Base-by-base conservation (phyloP, 2,329 filamentous ascomycete species). In the Atkinsonella hypoxylon region DNA sequence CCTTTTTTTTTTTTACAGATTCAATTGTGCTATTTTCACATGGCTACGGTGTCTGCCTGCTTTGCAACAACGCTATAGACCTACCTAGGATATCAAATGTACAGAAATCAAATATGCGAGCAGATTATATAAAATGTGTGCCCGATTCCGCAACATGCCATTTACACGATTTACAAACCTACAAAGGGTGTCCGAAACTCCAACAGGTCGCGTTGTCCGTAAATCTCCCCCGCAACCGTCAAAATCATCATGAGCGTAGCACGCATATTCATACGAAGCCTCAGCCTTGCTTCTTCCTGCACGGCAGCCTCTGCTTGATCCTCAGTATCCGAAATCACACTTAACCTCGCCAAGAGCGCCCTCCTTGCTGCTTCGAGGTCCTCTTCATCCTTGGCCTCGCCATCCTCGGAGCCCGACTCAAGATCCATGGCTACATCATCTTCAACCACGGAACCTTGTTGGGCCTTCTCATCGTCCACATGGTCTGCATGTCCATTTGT, bases 221-320 rank as follows among this genome's bases (percentile, higher is more conserved):
- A 97, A 57, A 87, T 81, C 67, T 95, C 89, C 59, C 89, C 90
- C 45, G 86, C 83, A 36, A 96, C 77, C 0, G 87, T 93, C 57
- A 96, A 72, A 49, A 96, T 87, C 88, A 95, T 95, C 67, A 94
- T 90, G 34, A 96, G 73, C 40, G 89, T 89, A n/a, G 82, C 84
- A 30, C 78, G 74, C 70, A 74, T 74, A 62, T 76, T 79, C 59
- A 71, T 66, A 39, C 67, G 69, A 39, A 64, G 63, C n/a, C 71
- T 64, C 36, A 60, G 56, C 52, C 57, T 58, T 3, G 61, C 58
- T 2, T 55, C 57, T 47, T 65, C 60, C 43, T 58, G 59, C 17
- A 59, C 53, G 17, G 61, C 56, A 1, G 34, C 3, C 43, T 26
- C 55, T 4, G 60, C 56, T 20, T 62, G 62, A 26, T 67, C 63